Percentiles rank a stretch among this genome's conserved stretches.
phyloP scores from a whole-genome alignment of 306 rosid species.

The Medicago lupulina region DNA sequence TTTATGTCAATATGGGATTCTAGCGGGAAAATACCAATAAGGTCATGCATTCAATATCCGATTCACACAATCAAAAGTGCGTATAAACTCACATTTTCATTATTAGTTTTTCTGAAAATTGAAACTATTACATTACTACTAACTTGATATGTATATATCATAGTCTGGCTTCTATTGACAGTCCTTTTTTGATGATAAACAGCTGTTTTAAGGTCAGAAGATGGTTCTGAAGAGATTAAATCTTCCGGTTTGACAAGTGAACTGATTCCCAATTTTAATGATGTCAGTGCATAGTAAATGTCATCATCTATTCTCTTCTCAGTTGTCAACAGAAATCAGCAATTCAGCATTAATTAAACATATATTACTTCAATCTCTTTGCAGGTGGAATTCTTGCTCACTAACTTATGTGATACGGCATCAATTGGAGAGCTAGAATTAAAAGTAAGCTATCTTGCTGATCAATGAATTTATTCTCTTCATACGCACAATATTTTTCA shows the following conservation, averaged over 20 bases:
- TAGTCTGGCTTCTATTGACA: slow-evolving; percentile 35
- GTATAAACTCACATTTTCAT: not conserved
- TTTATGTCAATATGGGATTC: no score
- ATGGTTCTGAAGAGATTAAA: slow-evolving; percentile 54
- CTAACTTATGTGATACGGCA: slow-evolving; percentile 70
- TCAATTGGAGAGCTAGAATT: slow-evolving; percentile 73
- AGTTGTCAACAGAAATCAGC: not conserved
- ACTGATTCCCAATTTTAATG: slow-evolving; percentile 59
- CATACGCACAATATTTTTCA: slow-evolving; percentile 12
- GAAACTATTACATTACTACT: not conserved
- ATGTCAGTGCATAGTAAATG: slow-evolving; percentile 57
- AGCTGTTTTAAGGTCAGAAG: slow-evolving; percentile 57
- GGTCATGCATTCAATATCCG: not conserved
- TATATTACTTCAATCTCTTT: slow-evolving; percentile 41
- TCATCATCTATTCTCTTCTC: slow-evolving; percentile 14
- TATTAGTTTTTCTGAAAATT: not conserved
- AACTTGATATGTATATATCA: slow-evolving; percentile 27
- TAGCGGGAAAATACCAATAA: not conserved
- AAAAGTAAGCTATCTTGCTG: slow-evolving; percentile 62
- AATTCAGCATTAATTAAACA: slow-evolving; percentile 2
- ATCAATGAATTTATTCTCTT: slow-evolving; percentile 17
- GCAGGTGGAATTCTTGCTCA: slow-evolving; percentile 78
- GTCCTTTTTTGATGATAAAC: slow-evolving; percentile 45
- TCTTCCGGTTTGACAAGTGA: slow-evolving; percentile 52
- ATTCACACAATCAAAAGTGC: slow-evolving; percentile 8